These are phyloP conservation scores for Musa balbisiana DNA, from an alignment of 202 grass and related monocot genomes.

Conservation along the genomic window DNA sequence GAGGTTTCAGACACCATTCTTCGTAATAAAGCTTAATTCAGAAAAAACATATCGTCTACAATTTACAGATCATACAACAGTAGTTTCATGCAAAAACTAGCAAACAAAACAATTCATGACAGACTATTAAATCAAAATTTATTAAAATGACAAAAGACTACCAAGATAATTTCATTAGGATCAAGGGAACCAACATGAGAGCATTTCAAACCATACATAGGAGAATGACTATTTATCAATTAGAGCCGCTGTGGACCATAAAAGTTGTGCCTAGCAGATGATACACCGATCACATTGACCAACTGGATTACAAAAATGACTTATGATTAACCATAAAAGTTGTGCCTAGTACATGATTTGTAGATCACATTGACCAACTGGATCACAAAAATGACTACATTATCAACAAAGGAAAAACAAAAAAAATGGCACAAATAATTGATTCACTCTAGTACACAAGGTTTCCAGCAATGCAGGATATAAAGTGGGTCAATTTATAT, in stretches of 20 bases:
- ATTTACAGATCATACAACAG: neutral
- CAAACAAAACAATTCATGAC: neutral
- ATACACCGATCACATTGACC: neutral
- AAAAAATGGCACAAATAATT: neutral
- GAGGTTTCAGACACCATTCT: no score
- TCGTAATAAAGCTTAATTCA: no score
- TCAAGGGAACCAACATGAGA: neutral
- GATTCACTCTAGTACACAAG: neutral
- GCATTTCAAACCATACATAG: neutral
- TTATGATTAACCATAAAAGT: neutral
- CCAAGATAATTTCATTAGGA: neutral
- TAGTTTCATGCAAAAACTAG: neutral
- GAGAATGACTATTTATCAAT: neutral
- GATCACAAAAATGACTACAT: neutral
- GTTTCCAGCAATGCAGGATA: no score
- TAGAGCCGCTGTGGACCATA: neutral
- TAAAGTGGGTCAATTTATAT: no score
- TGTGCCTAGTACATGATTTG: no score
- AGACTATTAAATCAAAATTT: neutral
- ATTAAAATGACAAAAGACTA: no score
- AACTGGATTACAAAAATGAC: no score
- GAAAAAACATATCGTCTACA: neutral
- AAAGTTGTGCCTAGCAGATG: neutral
- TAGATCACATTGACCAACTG: no score
- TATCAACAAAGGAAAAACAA: neutral